Percentiles rank a stretch among this genome's conserved stretches.
Evolutionary conservation across 148 eudicot species (phyloP).

Genomic region (Nyssa sinensis): DNA sequence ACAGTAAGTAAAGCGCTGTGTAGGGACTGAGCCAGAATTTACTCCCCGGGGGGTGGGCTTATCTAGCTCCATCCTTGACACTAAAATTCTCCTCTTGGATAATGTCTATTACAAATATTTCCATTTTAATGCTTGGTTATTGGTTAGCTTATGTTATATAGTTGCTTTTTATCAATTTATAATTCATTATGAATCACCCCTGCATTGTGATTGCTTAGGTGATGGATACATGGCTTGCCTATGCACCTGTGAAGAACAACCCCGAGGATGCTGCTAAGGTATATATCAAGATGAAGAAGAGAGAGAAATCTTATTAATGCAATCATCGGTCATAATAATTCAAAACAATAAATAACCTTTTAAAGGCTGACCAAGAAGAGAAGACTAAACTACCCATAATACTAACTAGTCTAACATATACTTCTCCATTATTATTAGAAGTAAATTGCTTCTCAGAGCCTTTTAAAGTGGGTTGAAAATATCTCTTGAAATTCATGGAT

Average conservation of each 20-base stretch:
- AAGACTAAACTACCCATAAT: too few species aligned
- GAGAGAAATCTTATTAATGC: too few species aligned
- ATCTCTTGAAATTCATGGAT: neutral
- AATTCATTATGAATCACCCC: neutral
- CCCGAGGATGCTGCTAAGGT: conserved; percentile 99
- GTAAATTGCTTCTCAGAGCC: neutral
- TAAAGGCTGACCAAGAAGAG: too few species aligned
- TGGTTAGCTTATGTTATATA: neutral
- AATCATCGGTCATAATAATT: too few species aligned
- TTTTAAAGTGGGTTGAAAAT: neutral
- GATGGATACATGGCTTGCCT: conserved; percentile 95
- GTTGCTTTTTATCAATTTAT: neutral
- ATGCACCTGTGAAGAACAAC: conserved; percentile 98
- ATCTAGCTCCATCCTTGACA: too few species aligned
- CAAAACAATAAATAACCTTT: too few species aligned
- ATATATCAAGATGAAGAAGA: too few species aligned
- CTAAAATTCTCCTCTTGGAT: neutral
- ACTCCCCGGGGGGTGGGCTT: too few species aligned
- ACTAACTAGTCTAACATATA: too few species aligned
- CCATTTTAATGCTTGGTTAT: neutral
- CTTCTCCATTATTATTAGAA: neutral
- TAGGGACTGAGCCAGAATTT: too few species aligned
- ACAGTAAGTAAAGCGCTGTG: conserved; percentile 54
- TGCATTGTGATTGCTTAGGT: conserved; percentile 39
- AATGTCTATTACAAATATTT: conserved; percentile 1